Evolutionary conservation across 2,329 filamentous ascomycete species (phyloP), one percentile per base, ranked within the genome.

Genomic region (Fusarium sororula): DNA sequence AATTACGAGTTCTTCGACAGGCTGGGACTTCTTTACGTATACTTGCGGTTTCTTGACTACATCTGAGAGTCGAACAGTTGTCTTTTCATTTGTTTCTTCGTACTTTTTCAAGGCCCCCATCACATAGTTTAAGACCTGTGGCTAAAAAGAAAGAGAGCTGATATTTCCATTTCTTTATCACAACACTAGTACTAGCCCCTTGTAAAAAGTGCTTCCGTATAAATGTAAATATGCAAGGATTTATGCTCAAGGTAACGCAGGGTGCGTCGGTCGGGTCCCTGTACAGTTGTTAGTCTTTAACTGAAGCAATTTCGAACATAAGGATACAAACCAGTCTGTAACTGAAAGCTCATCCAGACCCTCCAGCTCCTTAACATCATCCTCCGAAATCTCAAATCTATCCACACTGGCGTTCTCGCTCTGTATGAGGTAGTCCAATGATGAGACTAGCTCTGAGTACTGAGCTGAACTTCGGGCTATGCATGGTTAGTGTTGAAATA

Each of bases 1-100:
- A 26, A 20, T 26, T 18, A 37, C 35, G 35, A 37, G 11, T 45
- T 9, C 24, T 20, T 45, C 42, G 24, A 14, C 42, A 45, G 18
- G 1, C 17, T 20, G 42, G 1, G 1, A 10, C 24, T 18, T 26
- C 17, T 45, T 0, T 7, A 26, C 9, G 7, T 45, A 13, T 20
- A 3, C 42, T 45, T 18, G 24, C n/a, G 4, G 17, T 15, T 45
- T 45, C 7, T 24, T 45, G 5, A 13, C 12, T 7, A 10, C 3
- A 18, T 24, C 5, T 6, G 24, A n/a, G 42, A n/a, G 7, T 6
- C 9, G 17, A 6, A 11, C 24, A 14, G 42, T 26, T 45, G 12
- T 45, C 6, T 26, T 9, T 3, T 14, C 2, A 4, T 11, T 3
- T 4, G 3, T 20, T 9, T 45, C 14, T 26, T 26, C 42, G 42